phyloP scores from a whole-genome alignment of 805 yeast species.

The Torulaspora delbrueckii region DNA sequence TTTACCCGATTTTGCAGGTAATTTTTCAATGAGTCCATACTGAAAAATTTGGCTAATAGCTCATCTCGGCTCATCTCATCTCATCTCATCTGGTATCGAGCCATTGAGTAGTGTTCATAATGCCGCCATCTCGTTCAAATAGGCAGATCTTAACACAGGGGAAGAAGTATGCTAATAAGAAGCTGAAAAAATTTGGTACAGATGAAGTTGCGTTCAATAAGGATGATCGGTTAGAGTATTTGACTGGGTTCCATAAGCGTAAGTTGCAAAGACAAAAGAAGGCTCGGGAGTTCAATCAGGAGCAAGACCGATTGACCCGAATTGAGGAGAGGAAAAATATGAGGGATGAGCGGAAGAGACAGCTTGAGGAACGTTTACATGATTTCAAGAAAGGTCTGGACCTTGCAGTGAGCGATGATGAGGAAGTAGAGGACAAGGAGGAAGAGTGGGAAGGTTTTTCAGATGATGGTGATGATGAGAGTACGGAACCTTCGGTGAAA shows the following conservation, averaged over 20 bases:
- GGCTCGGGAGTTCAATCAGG: conserved; percentile 71
- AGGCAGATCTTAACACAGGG: conserved; percentile 89
- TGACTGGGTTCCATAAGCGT: conserved; percentile 95
- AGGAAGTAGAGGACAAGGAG: conserved; percentile 17
- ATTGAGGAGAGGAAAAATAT: conserved; percentile 67
- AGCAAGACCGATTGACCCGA: conserved; percentile 66
- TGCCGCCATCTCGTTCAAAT: conserved; percentile 37
- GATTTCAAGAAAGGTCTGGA: conserved; percentile 31
- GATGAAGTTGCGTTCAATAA: conserved; percentile 84
- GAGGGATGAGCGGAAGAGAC: conserved; percentile 60
- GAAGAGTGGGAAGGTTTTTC: conserved; percentile 24
- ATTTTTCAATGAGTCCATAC: neutral
- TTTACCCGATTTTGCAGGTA: neutral
- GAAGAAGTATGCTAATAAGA: conserved; percentile 67
- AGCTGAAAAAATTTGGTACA: conserved; percentile 60
- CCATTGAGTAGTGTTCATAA: neutral
- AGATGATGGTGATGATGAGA: conserved; percentile 40
- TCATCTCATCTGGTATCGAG: conserved; percentile 1
- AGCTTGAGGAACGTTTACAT: conserved; percentile 53
- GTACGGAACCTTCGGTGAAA: conserved; percentile 24
- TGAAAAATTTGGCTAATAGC: conserved; percentile 8
- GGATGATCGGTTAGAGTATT: conserved; percentile 70
- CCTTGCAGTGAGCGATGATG: conserved; percentile 25
- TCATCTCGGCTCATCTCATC: conserved; percentile 9
- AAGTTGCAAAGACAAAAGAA: conserved; percentile 82